A percentile compares a stretch with the other conserved stretches of the same genome.
phyloP scores from a whole-genome alignment of 208 protist genomes.

The Spironucleus salmonicida region DNA sequence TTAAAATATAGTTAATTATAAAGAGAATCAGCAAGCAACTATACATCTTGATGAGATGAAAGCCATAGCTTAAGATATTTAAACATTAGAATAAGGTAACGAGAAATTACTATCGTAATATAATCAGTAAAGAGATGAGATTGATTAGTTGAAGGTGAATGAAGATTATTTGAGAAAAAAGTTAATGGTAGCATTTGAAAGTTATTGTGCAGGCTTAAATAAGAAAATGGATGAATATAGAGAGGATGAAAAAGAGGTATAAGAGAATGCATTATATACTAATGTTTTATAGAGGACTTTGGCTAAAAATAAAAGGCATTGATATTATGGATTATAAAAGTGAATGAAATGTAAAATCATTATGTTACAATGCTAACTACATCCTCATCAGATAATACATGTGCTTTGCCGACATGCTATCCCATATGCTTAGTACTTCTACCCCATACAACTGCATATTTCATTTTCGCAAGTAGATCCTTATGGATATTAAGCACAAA shows the following conservation, averaged over 20 bases:
- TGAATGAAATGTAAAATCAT: no score
- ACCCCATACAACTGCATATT: conserved; percentile 95
- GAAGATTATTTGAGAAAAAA: background rate
- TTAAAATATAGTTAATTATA: background rate
- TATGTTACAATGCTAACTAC: conserved; percentile 91
- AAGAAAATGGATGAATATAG: background rate
- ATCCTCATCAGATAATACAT: conserved; percentile 89
- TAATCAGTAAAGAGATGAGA: background rate
- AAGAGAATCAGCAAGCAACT: background rate
- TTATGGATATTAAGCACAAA: conserved; percentile 91
- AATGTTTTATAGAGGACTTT: background rate
- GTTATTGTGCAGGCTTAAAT: background rate
- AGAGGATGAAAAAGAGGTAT: background rate
- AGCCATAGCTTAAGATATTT: background rate
- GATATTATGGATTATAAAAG: no score
- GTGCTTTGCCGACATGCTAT: conserved; percentile 80
- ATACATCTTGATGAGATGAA: background rate
- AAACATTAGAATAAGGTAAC: background rate
- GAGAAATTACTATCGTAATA: background rate
- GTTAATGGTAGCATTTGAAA: background rate
- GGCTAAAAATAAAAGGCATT: no score
- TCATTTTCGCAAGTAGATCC: conserved; percentile 79
- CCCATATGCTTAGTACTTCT: conserved; percentile 83
- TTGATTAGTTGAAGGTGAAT: background rate
- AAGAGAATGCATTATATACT: background rate